Evolutionary conservation across 139 green algal genomes (phyloP).

Genomic region (Chlamydomonas incerta): DNA sequence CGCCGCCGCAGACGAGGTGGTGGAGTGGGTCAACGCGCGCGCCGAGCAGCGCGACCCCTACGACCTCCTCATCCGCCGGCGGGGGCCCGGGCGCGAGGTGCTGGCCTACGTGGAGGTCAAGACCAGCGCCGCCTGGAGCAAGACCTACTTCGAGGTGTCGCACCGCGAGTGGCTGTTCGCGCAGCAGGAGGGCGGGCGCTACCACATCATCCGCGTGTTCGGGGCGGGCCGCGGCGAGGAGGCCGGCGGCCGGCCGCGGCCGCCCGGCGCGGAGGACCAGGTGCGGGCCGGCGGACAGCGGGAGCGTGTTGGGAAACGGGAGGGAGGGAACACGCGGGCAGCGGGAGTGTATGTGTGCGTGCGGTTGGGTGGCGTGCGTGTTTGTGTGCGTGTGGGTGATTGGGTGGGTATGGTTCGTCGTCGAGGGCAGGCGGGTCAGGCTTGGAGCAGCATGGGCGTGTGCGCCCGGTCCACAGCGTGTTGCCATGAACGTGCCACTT

Average conservation of each 20-base stretch:
- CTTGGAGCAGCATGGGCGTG: too few species aligned
- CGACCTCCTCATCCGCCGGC: constrained; percentile 24
- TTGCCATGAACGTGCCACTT: too few species aligned
- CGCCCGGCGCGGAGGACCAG: background rate
- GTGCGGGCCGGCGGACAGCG: background rate
- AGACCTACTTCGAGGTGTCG: constrained; percentile 49
- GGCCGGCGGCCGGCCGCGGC: background rate
- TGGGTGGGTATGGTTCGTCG: too few species aligned
- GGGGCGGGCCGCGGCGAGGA: background rate
- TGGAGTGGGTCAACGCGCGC: constrained; percentile 43
- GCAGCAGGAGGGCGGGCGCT: constrained; percentile 21
- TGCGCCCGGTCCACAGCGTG: too few species aligned
- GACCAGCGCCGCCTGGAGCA: constrained; percentile 28
- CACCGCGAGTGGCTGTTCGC: constrained; percentile 51
- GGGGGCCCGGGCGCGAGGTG: background rate
- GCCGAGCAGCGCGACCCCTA: constrained; percentile 43
- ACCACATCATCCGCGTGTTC: constrained; percentile 41
- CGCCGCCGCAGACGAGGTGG: constrained; percentile 4
- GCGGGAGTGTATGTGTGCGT: too few species aligned
- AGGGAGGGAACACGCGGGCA: too few species aligned
- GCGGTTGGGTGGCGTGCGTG: too few species aligned
- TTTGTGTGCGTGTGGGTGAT: too few species aligned
- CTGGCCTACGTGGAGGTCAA: constrained; percentile 49
- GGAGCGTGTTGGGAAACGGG: too few species aligned
- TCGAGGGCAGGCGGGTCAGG: too few species aligned